Conservation (phyloP, 495 filamentous ascomycete species). For the Chaetomium tenue region DNA sequence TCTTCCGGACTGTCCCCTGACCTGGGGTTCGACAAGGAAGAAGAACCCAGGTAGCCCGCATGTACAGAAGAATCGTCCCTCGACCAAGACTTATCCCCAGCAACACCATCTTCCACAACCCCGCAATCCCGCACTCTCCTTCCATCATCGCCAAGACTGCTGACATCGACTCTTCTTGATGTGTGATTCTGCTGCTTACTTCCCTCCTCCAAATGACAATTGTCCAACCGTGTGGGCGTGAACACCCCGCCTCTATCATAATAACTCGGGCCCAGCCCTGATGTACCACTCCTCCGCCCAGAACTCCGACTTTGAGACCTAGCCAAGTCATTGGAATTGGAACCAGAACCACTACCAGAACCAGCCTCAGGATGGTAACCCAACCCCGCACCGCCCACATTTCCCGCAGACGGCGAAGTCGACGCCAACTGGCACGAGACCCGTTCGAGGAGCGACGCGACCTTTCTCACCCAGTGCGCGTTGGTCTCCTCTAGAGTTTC, state of each 20-base stretch:
- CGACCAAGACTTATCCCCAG: background rate
- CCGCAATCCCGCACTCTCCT: background rate
- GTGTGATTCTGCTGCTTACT: background rate
- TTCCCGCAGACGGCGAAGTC: background rate
- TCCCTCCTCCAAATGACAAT: background rate
- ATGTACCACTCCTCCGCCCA: no score
- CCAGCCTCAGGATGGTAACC: background rate
- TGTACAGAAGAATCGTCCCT: background rate
- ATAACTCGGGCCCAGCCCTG: background rate
- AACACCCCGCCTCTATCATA: background rate
- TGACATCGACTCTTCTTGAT: background rate
- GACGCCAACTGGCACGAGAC: conserved; percentile 26
- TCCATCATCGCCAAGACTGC: background rate
- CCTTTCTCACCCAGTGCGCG: conserved; percentile 32
- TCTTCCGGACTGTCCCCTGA: no score
- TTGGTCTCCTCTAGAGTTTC: conserved; percentile 36
- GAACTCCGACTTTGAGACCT: no score
- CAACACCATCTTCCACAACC: background rate
- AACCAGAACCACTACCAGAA: background rate
- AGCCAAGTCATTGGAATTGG: no score
- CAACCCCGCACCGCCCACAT: background rate
- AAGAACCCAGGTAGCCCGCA: background rate
- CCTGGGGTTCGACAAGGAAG: no score
- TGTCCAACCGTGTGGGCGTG: background rate
- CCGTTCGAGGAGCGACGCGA: conserved; percentile 37